Evolutionary conservation across 2,329 filamentous ascomycete genomes (phyloP).

Genomic region (Taxawa tesnikishii): DNA sequence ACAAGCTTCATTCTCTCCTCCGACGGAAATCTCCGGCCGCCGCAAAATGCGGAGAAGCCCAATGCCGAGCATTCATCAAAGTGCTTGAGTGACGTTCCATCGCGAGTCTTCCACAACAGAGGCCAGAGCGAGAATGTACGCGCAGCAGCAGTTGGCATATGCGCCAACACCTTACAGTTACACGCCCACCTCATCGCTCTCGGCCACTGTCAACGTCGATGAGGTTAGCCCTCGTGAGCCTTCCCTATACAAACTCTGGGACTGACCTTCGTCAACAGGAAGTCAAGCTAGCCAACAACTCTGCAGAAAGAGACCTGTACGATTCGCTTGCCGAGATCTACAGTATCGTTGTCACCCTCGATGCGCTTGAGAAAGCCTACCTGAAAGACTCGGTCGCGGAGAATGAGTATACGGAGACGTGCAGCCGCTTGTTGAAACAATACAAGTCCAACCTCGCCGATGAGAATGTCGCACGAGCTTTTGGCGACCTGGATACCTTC

Average conservation of each 20-base stretch:
- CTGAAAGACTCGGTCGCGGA: constrained; percentile 90
- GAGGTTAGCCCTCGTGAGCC: constrained; percentile 48
- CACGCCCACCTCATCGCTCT: constrained; percentile 69
- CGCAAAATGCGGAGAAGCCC: constrained; percentile 5
- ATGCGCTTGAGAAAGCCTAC: constrained; percentile 92
- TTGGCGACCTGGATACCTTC: constrained; percentile 80
- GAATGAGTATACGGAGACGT: constrained; percentile 90
- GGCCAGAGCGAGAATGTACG: constrained; percentile 30
- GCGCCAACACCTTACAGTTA: constrained; percentile 86
- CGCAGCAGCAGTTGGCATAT: constrained; percentile 55
- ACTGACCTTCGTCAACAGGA: constrained; percentile 43
- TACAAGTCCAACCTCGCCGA: constrained; percentile 91
- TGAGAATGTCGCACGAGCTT: constrained; percentile 78
- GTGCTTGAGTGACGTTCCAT: constrained; percentile 1
- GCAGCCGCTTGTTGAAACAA: constrained; percentile 84
- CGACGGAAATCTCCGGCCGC: not conserved
- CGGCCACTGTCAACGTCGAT: constrained; percentile 85
- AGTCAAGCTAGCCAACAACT: constrained; percentile 79
- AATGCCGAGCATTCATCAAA: not conserved
- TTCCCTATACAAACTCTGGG: not conserved
- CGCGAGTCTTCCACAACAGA: too few relatives aligned
- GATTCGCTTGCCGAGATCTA: constrained; percentile 96
- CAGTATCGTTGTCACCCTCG: constrained; percentile 90
- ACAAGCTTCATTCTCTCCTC: constrained; percentile 5
- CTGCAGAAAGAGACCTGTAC: constrained; percentile 82